Evolutionary conservation across 2,329 filamentous ascomycete genomes (phyloP), one percentile per base, ranked within the genome.

Genomic region (Biscogniauxia marginata): DNA sequence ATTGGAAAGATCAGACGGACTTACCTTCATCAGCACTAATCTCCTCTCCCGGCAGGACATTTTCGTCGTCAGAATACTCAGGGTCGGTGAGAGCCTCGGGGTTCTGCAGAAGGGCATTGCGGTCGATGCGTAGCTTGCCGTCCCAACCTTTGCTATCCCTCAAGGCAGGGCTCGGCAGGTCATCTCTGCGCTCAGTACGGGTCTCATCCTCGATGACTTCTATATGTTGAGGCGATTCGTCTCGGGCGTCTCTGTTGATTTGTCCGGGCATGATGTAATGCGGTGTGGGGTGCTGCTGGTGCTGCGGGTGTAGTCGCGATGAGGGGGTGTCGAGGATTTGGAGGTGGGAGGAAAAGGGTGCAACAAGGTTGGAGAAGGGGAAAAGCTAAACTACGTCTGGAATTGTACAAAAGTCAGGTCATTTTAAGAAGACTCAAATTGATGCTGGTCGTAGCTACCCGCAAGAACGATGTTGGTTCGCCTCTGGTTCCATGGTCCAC

Each of bases 21-120:
- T 25, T 71, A 90, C 90, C 88, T 79, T 96, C 91, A 69, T 96
- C 92, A 6, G 91, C 89, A 22, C 84, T 80, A 56, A 96, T 91
- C 69, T 88, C 80, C 56, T 96, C 89, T 50, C 88, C 87, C 0
- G 84, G 84, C 59, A 89, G 75, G 19, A 87, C 81, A 58, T 87
- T 84, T 59, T 86, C 83, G 9, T 86, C 84, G 62, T 90, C 92
- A 16, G 90, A 95, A 70, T 93, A 91, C 55, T 96, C 92, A 0
- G 90, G 85, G 67, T 97, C 92, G 46, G 89, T 89, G 51, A 96
- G 74, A 8, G 89, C 90, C 68, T 95, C 91, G 2, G 91, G 89
- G 67, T 96, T 96, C 21, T 83, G 79, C 48, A 96, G 77, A 25
- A 84, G 77, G 2, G 86, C 81, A 69, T 84, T 87, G 66, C 86